Base-by-base conservation (phyloP, 2,329 filamentous ascomycete genomes). In the Teratosphaeria pseudoeucalypti region DNA sequence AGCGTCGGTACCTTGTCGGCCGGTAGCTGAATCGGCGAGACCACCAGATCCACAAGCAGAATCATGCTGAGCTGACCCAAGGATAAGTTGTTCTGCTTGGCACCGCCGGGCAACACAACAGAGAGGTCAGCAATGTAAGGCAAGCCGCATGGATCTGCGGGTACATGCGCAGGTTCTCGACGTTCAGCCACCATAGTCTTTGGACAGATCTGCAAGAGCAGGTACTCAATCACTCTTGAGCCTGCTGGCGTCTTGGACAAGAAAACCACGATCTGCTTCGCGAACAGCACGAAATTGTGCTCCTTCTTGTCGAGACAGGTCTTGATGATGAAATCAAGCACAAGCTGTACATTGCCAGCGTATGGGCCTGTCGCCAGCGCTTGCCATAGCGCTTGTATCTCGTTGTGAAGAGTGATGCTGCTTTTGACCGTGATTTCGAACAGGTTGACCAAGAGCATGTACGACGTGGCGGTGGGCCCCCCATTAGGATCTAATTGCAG, bases 121-220 rank as follows among this genome's bases (percentile, higher is more conserved):
- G 82, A 80, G 29, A 97, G 76, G 69, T 96, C 91, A 19, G 92
- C 92, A 66, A 95, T 88, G 71, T 99, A 97, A 0, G 94, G 94
- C 39, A 97, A 77, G 57, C 82, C 82, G 61, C 80, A 81, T 57
- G 86, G 82, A 69, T 96, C 92, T 0, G 87, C 82, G 1, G 90
- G 89, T 7, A 86, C 81, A 10, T 84, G 83, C 16, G 85, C 77
- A 1, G 84, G 81, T 54, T 87, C 84, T 62, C 84, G 81, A 73
- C 92, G 95, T 70, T 95, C 89, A 66, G 91, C 90, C 10, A 96
- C 91, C 92, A 99, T 97, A n/a, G 91, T 89, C 72, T 94, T 95
- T 0, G 95, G 92, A 0, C 85, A 89, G 63, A 99, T 91, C 65
- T 96, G 91, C 74, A 95, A 81, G 32, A 97, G 78, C 58, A 99